A percentile compares a stretch with the other conserved stretches of the same genome.
phyloP scores from a whole-genome alignment of 2,329 filamentous ascomycete genomes.

The Fusarium sp. region DNA sequence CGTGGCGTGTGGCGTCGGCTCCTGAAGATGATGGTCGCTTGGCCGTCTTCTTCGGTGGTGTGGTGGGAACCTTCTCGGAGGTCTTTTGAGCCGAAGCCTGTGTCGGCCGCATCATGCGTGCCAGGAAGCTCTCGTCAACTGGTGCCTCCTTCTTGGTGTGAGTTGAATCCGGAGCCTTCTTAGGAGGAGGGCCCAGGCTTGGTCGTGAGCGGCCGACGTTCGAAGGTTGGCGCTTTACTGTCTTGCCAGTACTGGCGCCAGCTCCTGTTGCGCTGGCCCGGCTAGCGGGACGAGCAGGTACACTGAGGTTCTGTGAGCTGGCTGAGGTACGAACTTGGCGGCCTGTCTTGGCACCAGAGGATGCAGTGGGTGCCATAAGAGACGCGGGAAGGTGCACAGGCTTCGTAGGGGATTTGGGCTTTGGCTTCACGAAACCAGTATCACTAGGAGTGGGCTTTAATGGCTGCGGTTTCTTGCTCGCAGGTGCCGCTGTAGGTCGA shows the following conservation, averaged over 20 bases:
- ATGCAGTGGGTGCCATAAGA: conserved; percentile 75
- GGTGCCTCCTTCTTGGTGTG: conserved; percentile 63
- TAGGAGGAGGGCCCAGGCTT: conserved; percentile 69
- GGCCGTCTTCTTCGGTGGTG: conserved; percentile 59
- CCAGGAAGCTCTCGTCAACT: conserved; percentile 77
- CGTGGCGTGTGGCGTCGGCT: conserved; percentile 35
- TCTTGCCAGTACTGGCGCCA: conserved; percentile 41
- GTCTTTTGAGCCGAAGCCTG: conserved; percentile 75
- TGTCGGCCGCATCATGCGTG: conserved; percentile 85
- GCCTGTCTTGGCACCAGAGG: conserved; percentile 70
- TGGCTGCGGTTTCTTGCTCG: conserved; percentile 57
- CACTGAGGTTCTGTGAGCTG: conserved; percentile 49
- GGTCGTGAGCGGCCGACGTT: conserved; percentile 59
- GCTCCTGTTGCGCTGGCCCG: conserved; percentile 54
- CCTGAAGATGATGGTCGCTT: conserved; percentile 39
- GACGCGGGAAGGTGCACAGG: conserved; percentile 74
- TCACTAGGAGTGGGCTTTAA: conserved; percentile 55
- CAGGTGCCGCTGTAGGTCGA: conserved; percentile 41
- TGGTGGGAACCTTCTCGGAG: conserved; percentile 67
- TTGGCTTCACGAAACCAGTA: conserved; percentile 65
- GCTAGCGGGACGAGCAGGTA: conserved; percentile 57
- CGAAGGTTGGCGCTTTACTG: conserved; percentile 59
- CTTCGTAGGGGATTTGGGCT: conserved; percentile 75
- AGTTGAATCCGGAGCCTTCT: conserved; percentile 52
- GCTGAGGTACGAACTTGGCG: conserved; percentile 46